Conservation (phyloP, 305 asterid species). For the Fraxinus ornus region DNA sequence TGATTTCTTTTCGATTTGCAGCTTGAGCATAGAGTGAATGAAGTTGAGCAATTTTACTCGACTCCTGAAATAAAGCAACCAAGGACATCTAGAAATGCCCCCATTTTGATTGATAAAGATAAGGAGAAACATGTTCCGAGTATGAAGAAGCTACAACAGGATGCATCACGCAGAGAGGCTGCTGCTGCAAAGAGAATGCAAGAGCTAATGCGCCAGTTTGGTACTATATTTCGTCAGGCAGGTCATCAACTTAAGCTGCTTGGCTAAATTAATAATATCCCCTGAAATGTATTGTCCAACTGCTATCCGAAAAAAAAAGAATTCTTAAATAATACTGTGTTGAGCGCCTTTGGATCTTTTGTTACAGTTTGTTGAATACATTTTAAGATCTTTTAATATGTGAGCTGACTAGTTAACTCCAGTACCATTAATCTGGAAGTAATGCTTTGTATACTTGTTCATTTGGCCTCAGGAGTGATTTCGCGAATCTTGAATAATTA, state of each 20-base stretch:
- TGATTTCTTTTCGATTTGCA: constrained; percentile 31
- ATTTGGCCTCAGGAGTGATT: not conserved
- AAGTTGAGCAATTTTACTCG: constrained; percentile 62
- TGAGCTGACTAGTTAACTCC: not conserved
- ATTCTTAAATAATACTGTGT: constrained; percentile 1
- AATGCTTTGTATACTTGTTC: not conserved
- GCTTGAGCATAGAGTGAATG: constrained; percentile 80
- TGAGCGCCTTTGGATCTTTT: not conserved
- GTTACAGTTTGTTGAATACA: not conserved
- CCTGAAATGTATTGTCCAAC: not conserved
- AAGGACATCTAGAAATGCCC: constrained; percentile 41
- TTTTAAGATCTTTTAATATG: constrained; percentile 2
- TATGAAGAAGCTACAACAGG: constrained; percentile 81
- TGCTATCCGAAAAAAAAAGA: not conserved
- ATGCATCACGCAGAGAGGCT: constrained; percentile 87
- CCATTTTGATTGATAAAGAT: constrained; percentile 47
- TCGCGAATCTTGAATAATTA: not conserved
- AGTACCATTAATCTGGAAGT: not conserved
- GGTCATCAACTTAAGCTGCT: constrained; percentile 27
- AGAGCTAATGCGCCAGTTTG: constrained; percentile 95
- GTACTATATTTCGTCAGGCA: constrained; percentile 86
- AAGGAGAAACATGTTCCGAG: constrained; percentile 73
- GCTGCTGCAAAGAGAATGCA: constrained; percentile 94
- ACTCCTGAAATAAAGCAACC: constrained; percentile 40
- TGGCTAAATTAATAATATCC: not conserved